Percentiles rank a stretch among this genome's conserved stretches.
Conservation (phyloP, 805 yeast genomes). For the Metschnikowia corniflorae region DNA sequence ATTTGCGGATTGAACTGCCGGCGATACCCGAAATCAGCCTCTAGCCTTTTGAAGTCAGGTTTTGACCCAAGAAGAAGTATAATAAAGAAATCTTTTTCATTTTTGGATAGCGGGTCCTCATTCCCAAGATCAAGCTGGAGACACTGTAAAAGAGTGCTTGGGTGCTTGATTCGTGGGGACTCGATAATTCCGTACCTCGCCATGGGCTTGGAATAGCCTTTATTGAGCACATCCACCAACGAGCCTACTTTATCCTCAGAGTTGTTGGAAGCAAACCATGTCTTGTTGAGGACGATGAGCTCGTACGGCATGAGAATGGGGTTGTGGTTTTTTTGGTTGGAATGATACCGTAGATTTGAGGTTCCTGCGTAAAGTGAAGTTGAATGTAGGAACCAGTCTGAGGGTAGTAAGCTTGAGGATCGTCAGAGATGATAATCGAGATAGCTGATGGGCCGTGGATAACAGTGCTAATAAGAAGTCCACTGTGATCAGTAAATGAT, state of each 20-base stretch:
- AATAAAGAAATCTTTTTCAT: constrained; percentile 19
- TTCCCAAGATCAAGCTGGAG: constrained; percentile 21
- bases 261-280: constrained; percentile 19
- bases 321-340: too few relatives aligned
- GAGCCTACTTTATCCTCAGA: constrained; percentile 11
- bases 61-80: constrained; percentile 28
- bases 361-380: neutral
- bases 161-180: constrained; percentile 38
- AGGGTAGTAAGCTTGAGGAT: neutral
- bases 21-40: constrained; percentile 16
- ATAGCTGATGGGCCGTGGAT: neutral
- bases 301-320: constrained; percentile 27
- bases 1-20: constrained; percentile 24
- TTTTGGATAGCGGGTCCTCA: too few relatives aligned
- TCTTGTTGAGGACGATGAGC: constrained; percentile 20
- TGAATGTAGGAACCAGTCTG: neutral
- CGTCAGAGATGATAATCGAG: neutral
- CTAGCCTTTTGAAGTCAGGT: constrained; percentile 22
- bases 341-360: neutral
- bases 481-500: neutral
- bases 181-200: constrained; percentile 40
- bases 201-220: constrained; percentile 48
- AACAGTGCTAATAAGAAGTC: neutral
- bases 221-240: constrained; percentile 38
- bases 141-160: constrained; percentile 21